These are phyloP conservation scores for Pleurotus platypus DNA, from an alignment of 768 basidiomycete species.

Conservation along the genomic window DNA sequence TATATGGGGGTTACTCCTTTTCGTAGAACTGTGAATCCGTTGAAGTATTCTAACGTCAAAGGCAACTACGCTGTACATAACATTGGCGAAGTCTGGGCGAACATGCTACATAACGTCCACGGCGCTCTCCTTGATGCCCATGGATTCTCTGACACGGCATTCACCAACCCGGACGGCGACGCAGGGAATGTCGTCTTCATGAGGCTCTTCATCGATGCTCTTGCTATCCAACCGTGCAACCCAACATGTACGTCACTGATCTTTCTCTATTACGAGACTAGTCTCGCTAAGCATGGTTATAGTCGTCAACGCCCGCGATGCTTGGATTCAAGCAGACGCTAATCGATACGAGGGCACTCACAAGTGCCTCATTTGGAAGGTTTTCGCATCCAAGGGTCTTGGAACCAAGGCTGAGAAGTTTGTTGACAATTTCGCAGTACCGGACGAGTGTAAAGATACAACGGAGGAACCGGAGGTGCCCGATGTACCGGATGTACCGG, in stretches of 20 bases:
- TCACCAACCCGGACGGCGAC: conserved; percentile 33
- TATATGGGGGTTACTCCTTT: too few relatives aligned
- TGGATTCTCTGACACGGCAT: conserved; percentile 33
- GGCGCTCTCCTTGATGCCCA: conserved; percentile 31
- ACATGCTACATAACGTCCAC: conserved; percentile 40
- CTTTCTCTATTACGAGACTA: not conserved
- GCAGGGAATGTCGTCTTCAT: conserved; percentile 50
- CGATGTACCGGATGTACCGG: too few relatives aligned
- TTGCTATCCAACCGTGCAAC: conserved; percentile 46
- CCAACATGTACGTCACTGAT: conserved; percentile 39
- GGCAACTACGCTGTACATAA: conserved; percentile 31
- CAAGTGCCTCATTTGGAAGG: conserved; percentile 39
- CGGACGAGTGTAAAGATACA: not conserved
- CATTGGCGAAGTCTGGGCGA: conserved; percentile 59
- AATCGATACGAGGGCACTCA: conserved; percentile 43
- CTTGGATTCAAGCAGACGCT: conserved; percentile 49
- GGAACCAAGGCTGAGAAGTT: conserved; percentile 33
- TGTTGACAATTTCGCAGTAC: conserved; percentile 16
- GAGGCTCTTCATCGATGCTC: conserved; percentile 46
- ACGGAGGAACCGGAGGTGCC: not conserved
- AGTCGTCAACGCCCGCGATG: conserved; percentile 45
- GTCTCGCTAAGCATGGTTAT: not conserved
- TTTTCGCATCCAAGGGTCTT: conserved; percentile 49
- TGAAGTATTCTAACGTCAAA: conserved; percentile 28
- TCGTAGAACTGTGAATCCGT: conserved; percentile 26